Evolutionary conservation across 208 protist species (phyloP).

Genomic region (Sergeia podlipaevii): DNA sequence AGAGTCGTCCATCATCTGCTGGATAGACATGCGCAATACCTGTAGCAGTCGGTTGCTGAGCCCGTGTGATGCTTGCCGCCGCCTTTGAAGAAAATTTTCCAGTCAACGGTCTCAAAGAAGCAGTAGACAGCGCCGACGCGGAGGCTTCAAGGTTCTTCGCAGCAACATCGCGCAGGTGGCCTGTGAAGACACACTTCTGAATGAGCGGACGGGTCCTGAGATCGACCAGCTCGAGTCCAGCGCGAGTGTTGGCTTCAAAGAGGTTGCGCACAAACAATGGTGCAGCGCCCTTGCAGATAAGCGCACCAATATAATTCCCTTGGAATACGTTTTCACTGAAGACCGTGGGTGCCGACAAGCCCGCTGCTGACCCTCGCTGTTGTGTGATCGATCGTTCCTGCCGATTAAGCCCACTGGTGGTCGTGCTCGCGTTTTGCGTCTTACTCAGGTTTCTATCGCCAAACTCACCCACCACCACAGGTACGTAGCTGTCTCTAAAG

Average conservation of each 20-base stretch:
- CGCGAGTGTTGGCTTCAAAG: slow-evolving; percentile 63
- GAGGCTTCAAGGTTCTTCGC: not conserved
- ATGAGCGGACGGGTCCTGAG: slow-evolving; percentile 37
- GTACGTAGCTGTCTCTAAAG: slow-evolving; percentile 53
- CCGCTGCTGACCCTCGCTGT: not conserved
- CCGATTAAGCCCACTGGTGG: not conserved
- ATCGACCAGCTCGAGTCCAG: slow-evolving; percentile 68
- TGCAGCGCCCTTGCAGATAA: slow-evolving; percentile 60
- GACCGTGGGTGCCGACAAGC: not conserved
- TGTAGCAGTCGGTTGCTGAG: too few relatives aligned
- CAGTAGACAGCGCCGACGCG: not conserved
- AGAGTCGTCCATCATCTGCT: slow-evolving; percentile 24
- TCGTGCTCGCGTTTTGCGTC: slow-evolving; percentile 2
- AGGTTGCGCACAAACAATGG: slow-evolving; percentile 55
- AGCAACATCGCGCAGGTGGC: slow-evolving; percentile 15
- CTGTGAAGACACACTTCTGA: slow-evolving; percentile 53
- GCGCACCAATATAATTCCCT: slow-evolving; percentile 67
- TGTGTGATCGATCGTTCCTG: not conserved
- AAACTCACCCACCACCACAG: slow-evolving; percentile 40
- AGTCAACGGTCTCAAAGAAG: too few relatives aligned
- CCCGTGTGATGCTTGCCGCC: not conserved
- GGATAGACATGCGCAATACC: slow-evolving; percentile 11
- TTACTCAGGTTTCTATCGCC: slow-evolving; percentile 7
- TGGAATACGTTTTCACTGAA: slow-evolving; percentile 54
- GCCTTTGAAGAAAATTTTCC: too few relatives aligned